Base-by-base conservation (phyloP, 331 rosid species). In the Malus hybrid region DNA sequence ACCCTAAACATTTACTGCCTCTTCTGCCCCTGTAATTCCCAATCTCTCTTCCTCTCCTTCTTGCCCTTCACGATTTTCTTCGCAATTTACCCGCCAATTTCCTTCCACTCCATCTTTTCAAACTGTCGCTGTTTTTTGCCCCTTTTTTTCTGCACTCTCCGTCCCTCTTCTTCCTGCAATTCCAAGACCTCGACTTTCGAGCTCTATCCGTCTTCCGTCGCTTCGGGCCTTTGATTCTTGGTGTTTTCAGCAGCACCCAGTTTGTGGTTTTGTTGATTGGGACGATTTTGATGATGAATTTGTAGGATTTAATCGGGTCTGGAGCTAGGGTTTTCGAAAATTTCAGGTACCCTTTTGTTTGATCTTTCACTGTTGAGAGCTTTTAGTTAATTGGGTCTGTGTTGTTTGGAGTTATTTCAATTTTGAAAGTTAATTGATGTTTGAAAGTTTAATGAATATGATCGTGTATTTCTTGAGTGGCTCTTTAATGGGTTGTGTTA, bases 1-100 rank as follows among this genome's bases (percentile, higher is more conserved):
- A 66, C 95, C 95, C 96, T 93, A 73, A 66, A 77, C 66, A 79
- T 70, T 12, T 72, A 57, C 83, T 85, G 81, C 86, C 82, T 84
- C 86, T 78, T 70, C 77, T 86, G 89, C 97, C 91, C 93, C 84
- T 81, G 71, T 77, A 83, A 80, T 80, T 77, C 84, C 58, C 84
- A 73, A 68, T 82, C 82, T 60, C 81, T 30, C 74, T 68, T 82
- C 77, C 24, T 58, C 84, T 73, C 70, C 74, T 66, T 71, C 81
- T 77, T 84, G 83, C 81, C 90, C 82, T 77, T 81, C 79, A 65
- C 84, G 84, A 84, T 78, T 84, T 77, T 77, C 88, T 71, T 66
- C 72, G 32, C 76, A 30, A 68, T 78, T 52, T 86, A 84, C 90
- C 86, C 90, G 90, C 90, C 90, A 81, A 81, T 76, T 70, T 72